Conservation (phyloP, 306 rosid species). For the Cucurbita ficifolia region DNA sequence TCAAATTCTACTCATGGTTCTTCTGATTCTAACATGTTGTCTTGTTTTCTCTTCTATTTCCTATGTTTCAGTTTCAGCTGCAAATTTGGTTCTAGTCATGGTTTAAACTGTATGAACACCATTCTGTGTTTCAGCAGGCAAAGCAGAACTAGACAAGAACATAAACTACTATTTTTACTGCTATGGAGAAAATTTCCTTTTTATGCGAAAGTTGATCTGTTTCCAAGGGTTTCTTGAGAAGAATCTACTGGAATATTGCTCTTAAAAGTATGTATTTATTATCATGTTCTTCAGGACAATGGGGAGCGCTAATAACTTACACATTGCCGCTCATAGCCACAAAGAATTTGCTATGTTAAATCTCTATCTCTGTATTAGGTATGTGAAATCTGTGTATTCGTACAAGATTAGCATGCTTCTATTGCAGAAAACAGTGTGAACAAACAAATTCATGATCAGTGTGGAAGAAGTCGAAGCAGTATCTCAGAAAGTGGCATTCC, state of each 20-base stretch:
- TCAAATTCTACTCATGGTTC: neutral
- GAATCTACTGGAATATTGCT: neutral
- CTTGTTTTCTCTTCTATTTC: neutral
- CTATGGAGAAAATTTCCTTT: neutral
- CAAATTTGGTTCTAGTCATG: neutral
- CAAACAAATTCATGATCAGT: conserved; percentile 14
- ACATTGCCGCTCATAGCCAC: conserved; percentile 56
- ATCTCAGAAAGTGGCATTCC: conserved; percentile 33
- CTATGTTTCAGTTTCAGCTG: neutral
- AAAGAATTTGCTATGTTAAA: conserved; percentile 33
- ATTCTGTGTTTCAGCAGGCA: neutral
- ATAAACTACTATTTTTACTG: neutral
- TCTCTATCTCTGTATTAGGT: conserved; percentile 3
- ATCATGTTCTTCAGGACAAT: conserved; percentile 44
- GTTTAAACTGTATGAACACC: neutral
- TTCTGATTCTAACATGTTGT: neutral
- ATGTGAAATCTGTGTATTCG: neutral
- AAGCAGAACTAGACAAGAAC: neutral
- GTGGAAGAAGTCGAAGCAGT: conserved; percentile 34
- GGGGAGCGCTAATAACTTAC: conserved; percentile 42
- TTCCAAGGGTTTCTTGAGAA: neutral
- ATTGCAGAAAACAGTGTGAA: conserved; percentile 11
- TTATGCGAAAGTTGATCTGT: neutral
- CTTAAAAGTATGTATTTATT: conserved; percentile 19
- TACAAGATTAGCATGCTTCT: neutral